Evolutionary conservation across 2,329 filamentous ascomycete genomes (phyloP), one percentile per base, ranked within the genome.

Genomic region (Epichloe glyceriae): DNA sequence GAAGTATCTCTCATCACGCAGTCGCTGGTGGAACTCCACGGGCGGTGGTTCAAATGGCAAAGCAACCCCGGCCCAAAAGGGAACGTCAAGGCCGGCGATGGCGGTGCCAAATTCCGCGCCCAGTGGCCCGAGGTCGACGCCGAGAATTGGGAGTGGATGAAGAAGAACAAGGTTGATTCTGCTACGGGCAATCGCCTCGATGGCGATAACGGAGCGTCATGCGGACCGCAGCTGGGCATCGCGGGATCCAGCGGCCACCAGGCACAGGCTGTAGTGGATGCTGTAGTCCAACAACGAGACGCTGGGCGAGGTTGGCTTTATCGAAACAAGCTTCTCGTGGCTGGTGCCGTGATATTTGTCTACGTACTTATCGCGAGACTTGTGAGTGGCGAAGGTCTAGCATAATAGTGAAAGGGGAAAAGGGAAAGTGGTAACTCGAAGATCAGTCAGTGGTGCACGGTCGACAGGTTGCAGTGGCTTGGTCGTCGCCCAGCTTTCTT

Each of bases 1-100:
- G 54, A 85, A 81, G 65, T 78, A 84, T 60, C 80, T 89, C 47
- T 89, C 93, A 0, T 75, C 78, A 22, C 78, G 86, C 55, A 87
- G 88, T 15, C 75, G 87, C 50, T 98, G 93, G 93, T 97, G 90
- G 90, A 98, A 98, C 70, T 87, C 83, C 35, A 97, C 91, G 0
- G 90, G 91, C 40, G 89, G 88, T 49, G 91, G 91, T 7, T 86
- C 85, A 3, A 79, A 83, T 54, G 63, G 69, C 15, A 81, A 76
- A 54, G 65, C 71, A 20, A 75, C 74, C 51, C 65, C 71, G 3
- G 71, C 71, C 1, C 71, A 71, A 88, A 83, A 64, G 88, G 87
- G 10, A 88, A 94, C 55, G 83, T 96, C 62, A 94, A 90, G 68
- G 86, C 86, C 3, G 93, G 93, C 20, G 93, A 98, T 63, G 90